Base-by-base conservation (phyloP, 2,329 filamentous ascomycete species). In the Pyricularia grisea region DNA sequence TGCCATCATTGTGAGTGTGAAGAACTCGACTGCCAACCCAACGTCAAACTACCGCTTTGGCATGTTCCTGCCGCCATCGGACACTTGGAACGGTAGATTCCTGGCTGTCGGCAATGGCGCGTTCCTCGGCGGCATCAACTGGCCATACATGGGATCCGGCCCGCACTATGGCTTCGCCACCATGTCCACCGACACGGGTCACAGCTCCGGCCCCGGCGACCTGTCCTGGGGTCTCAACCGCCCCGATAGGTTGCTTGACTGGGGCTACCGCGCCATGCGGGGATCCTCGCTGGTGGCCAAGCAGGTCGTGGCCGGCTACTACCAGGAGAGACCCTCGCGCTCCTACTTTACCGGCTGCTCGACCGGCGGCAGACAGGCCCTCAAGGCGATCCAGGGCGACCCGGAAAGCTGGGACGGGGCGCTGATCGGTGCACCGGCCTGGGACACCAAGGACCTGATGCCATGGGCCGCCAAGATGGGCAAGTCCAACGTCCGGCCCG, bases 281-380 rank as follows among this genome's bases (percentile, higher is more conserved):
- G 82, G 81, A 7, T 82, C 83, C 0, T 80, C 84, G 2, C 78
- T 79, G 2, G 71, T 82, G 12, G 81, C 81, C 9, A 87, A 87
- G 73, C 69, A 77, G 12, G 74, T 88, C 11, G 78, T 81, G 1
- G 72, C 81, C 33, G 76, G 77, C 0, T 87, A 83, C 75, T 88
- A 87, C 71, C 75, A 76, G 6, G 67, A 71, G n/a, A 69, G 73
- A 2, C 77, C 77, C 61, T 73, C 77, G 4, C 83, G 83, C 74
- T 83, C 81, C 10, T 87, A 87, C 75, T 88, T 83, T 73, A 79
- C 80, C 28, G 87, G 86, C 25, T 87, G 85, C 75, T 87, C 84
- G 0, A 87, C 85, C 0, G 87, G 87, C 23, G 86, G 86, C 0
- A 78, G 86, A 0, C 85, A 88, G 75, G 86, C 85, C 2, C 76